Percentiles rank a stretch among this genome's conserved stretches.
Conservation (phyloP, 345 rosid species). For the Microthlaspi erraticum region DNA sequence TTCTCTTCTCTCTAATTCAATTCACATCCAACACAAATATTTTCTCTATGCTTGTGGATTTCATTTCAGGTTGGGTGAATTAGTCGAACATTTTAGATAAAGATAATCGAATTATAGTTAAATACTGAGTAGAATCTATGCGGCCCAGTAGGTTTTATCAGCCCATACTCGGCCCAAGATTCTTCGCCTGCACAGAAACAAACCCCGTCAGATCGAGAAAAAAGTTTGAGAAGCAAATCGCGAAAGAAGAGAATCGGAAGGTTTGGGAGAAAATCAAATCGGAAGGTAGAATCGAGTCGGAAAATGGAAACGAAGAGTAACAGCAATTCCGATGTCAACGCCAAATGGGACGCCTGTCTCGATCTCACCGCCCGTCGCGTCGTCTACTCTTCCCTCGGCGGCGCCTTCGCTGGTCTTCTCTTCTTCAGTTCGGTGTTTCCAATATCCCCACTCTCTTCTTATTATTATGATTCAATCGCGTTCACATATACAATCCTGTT, state of each 20-base stretch:
- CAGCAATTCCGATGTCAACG: constrained; percentile 57
- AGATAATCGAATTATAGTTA: too few relatives aligned
- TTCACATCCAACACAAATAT: neutral
- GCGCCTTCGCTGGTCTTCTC: constrained; percentile 82
- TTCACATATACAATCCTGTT: neutral
- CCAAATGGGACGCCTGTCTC: constrained; percentile 92
- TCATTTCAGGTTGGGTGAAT: neutral
- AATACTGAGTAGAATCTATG: neutral
- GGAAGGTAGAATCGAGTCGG: constrained; percentile 22
- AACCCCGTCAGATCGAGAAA: constrained; percentile 25
- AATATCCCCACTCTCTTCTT: neutral
- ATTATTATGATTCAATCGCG: constrained; percentile 23
- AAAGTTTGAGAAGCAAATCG: constrained; percentile 13
- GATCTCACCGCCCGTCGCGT: constrained; percentile 88
- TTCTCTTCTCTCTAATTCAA: neutral
- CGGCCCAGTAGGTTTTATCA: neutral
- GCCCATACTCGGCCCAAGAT: constrained; percentile 27
- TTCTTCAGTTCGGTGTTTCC: constrained; percentile 67
- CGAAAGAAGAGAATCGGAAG: neutral
- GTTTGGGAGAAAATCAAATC: constrained; percentile 23
- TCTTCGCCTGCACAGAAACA: constrained; percentile 22
- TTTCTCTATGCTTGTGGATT: neutral
- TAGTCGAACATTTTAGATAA: too few relatives aligned
- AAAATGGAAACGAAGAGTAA: constrained; percentile 53
- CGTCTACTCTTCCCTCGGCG: constrained; percentile 81